Evolutionary conservation across 306 rosid genomes (phyloP), one percentile per base, ranked within the genome.

Genomic region (Quercus rubra): DNA sequence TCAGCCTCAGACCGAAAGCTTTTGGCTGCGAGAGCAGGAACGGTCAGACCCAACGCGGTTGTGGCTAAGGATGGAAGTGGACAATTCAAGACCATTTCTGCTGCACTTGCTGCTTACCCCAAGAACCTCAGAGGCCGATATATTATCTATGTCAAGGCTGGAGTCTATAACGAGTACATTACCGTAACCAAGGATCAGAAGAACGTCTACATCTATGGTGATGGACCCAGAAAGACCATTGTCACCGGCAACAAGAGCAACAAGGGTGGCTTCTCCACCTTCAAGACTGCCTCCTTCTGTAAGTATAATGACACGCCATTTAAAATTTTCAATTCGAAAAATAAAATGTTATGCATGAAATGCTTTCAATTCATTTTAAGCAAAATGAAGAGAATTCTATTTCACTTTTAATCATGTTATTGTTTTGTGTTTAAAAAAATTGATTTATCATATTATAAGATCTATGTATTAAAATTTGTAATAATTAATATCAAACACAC

Each of bases 11-110:
- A 91, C 35, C 85, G 96, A 13, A 87, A 86, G 78, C 89, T 93
- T 20, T 74, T 93, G 85, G 88, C 35, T 3, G 1, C 72, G 0
- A 3, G 30, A 2, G 82, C 82, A 55, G 55, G 81, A 0, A 0
- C 12, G 0, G 1, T 85, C 3, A 38, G 0, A 15, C 86, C 93
- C 1, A 86, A 91, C 11, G 93, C 25, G 0, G 78, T 93, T 4
- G 98, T 93, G 43, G 98, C 98, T n/a, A 80, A 91, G 77, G 98
- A 93, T 55, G 94, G 97, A 1, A 85, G 83, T 12, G 94, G 97
- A 0, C 84, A 80, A 2, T 89, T 70, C 54, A 93, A 51, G 17
- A 91, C 80, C 76, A 80, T 93, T 33, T 73, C 13, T 0, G 93
- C 73, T 0, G 96, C 93, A 13, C 73, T 93, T 41, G 80, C 41